A percentile compares a stretch with the other conserved stretches of the same genome.
phyloP scores from a whole-genome alignment of 352 stramenopile genomes.

The Globisporangium spinosum region DNA sequence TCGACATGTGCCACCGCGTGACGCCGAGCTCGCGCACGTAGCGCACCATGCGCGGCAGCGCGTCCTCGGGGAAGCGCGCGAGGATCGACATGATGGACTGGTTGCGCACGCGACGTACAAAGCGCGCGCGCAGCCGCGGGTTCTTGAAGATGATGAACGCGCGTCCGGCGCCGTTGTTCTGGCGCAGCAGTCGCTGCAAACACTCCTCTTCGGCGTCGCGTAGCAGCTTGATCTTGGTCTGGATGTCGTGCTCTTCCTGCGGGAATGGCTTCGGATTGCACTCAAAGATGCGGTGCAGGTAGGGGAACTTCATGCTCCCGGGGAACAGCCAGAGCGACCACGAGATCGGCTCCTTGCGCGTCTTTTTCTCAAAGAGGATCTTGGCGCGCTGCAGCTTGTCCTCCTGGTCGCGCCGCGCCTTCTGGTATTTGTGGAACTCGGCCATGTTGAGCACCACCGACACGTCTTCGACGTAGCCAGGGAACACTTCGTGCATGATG shows the following conservation, averaged over 20 bases:
- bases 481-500: conserved; percentile 80
- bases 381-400: conserved; percentile 55
- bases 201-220: conserved; percentile 47
- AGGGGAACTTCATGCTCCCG: conserved; percentile 70
- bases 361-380: conserved; percentile 41
- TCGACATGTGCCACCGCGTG: conserved; percentile 72
- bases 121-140: conserved; percentile 60
- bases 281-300: conserved; percentile 47
- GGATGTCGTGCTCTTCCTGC: conserved; percentile 31
- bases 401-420: conserved; percentile 42
- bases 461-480: conserved; percentile 75
- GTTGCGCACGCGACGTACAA: conserved; percentile 72
- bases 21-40: conserved; percentile 79
- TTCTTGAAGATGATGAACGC: conserved; percentile 85
- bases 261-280: conserved; percentile 42
- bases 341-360: conserved; percentile 39
- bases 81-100: conserved; percentile 76
- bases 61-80: conserved; percentile 59
- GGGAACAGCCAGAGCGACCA: conserved; percentile 68
- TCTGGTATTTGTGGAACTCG: conserved; percentile 64
- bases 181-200: conserved; percentile 53
- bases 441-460: conserved; percentile 79
- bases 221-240: conserved; percentile 52
- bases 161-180: conserved; percentile 70
- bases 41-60: conserved; percentile 52